Percentiles rank a stretch among this genome's conserved stretches.
phyloP scores from a whole-genome alignment of 2,329 filamentous ascomycete genomes.

The Fusarium fracticaudum region DNA sequence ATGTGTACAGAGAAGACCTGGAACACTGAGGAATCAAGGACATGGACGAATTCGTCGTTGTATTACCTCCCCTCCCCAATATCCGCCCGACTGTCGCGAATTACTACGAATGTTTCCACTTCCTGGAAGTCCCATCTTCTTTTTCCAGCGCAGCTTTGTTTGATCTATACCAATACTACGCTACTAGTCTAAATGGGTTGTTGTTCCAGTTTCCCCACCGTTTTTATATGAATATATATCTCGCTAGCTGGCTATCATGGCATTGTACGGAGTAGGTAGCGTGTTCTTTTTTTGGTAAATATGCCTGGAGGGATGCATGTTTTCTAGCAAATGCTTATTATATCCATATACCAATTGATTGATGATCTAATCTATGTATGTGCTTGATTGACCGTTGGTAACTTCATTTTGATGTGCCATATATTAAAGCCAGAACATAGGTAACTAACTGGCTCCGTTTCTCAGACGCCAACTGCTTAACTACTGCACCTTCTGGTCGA shows the following conservation, averaged over 20 bases:
- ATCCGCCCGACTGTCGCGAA: background rate
- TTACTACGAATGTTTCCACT: background rate
- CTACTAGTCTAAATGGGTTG: background rate
- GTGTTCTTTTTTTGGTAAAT: slow-evolving; percentile 8
- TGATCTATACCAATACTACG: background rate
- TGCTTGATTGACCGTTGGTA: background rate
- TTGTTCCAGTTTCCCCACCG: background rate
- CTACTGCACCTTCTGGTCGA: background rate
- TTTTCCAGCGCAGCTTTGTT: slow-evolving; percentile 5
- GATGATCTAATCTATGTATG: background rate
- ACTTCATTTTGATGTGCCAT: background rate
- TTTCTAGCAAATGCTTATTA: background rate
- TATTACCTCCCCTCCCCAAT: background rate
- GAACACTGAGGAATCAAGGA: background rate
- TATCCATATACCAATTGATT: slow-evolving; percentile 10
- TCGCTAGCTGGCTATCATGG: slow-evolving; percentile 27
- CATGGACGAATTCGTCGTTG: background rate
- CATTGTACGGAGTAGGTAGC: slow-evolving; percentile 32
- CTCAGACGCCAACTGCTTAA: background rate
- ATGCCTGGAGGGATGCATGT: background rate
- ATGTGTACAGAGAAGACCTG: background rate
- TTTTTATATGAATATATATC: slow-evolving; percentile 3
- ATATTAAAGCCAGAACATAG: no score
- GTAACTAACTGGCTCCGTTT: background rate
- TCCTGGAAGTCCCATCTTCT: background rate